Evolutionary conservation across 2,329 filamentous ascomycete species (phyloP).

Genomic region (Epichloe gansuensis): DNA sequence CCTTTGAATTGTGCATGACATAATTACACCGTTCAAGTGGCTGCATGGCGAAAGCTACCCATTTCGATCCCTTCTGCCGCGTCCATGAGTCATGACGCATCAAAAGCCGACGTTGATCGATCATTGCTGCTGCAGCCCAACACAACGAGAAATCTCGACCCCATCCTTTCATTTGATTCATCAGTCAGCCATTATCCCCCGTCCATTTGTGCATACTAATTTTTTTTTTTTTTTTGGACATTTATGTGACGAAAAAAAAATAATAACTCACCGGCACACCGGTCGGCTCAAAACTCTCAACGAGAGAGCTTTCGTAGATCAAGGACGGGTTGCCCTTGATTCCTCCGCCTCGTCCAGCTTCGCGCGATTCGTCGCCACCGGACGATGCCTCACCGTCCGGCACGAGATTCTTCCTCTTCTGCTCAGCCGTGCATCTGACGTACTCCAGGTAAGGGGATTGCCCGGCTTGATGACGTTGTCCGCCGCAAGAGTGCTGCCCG

Average conservation of each 20-base stretch:
- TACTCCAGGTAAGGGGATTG: slow-evolving; percentile 62
- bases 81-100: neutral
- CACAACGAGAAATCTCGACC: slow-evolving; percentile 52
- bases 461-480: slow-evolving; percentile 63
- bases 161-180: slow-evolving; percentile 37
- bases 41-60: neutral
- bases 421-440: slow-evolving; percentile 49
- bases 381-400: slow-evolving; percentile 22
- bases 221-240: neutral
- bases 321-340: slow-evolving; percentile 48
- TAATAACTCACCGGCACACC: slow-evolving; percentile 46
- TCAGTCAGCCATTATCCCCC: neutral
- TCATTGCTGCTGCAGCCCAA: neutral
- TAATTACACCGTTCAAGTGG: neutral
- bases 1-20: neutral
- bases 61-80: neutral
- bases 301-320: slow-evolving; percentile 51
- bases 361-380: neutral
- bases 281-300: slow-evolving; percentile 56
- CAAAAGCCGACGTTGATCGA: neutral
- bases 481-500: slow-evolving; percentile 51
- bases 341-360: slow-evolving; percentile 12
- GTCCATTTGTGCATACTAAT: neutral
- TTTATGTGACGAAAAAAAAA: neutral
- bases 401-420: slow-evolving; percentile 51